Percentiles rank a stretch among this genome's conserved stretches.
Evolutionary conservation across 345 rosid species (phyloP).

Genomic region (Pugionium cornutum): DNA sequence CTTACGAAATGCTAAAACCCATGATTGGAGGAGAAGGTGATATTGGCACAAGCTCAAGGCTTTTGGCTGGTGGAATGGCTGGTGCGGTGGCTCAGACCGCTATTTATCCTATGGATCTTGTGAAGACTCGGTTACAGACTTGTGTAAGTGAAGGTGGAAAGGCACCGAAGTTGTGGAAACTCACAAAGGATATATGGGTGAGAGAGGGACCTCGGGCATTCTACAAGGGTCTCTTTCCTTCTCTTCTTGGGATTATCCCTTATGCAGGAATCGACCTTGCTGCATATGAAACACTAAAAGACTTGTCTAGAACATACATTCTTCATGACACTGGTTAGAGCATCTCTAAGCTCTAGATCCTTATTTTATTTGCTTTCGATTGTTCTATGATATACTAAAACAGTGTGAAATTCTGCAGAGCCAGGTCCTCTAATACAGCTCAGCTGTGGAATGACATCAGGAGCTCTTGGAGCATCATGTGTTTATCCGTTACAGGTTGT

Average conservation of each 20-base stretch:
- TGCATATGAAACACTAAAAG: slow-evolving; percentile 90
- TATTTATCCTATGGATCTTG: slow-evolving; percentile 96
- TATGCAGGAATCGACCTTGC: slow-evolving; percentile 98
- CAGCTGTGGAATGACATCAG: slow-evolving; percentile 91
- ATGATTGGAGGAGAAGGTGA: slow-evolving; percentile 63
- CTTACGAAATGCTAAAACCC: slow-evolving; percentile 84
- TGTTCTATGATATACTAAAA: slow-evolving; percentile 18
- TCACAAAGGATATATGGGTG: slow-evolving; percentile 82
- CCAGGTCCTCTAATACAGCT: slow-evolving; percentile 91
- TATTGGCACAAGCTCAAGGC: slow-evolving; percentile 77
- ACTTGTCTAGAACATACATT: slow-evolving; percentile 78
- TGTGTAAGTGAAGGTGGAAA: slow-evolving; percentile 65
- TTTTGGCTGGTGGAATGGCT: slow-evolving; percentile 88
- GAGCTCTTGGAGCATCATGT: slow-evolving; percentile 90
- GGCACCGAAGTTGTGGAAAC: slow-evolving; percentile 61
- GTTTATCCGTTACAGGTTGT: slow-evolving; percentile 98
- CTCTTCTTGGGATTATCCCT: slow-evolving; percentile 94
- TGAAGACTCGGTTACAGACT: slow-evolving; percentile 95
- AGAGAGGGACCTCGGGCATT: slow-evolving; percentile 94
- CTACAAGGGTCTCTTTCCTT: slow-evolving; percentile 94
- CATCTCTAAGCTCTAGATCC: slow-evolving; percentile 5
- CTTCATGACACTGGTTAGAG: slow-evolving; percentile 68
- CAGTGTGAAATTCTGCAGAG: slow-evolving; percentile 45
- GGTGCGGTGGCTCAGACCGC: slow-evolving; percentile 95
- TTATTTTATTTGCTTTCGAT: neutral